A percentile compares a stretch with the other conserved stretches of the same genome.
Conservation (phyloP, 306 rosid species). For the Quercus cerris region DNA sequence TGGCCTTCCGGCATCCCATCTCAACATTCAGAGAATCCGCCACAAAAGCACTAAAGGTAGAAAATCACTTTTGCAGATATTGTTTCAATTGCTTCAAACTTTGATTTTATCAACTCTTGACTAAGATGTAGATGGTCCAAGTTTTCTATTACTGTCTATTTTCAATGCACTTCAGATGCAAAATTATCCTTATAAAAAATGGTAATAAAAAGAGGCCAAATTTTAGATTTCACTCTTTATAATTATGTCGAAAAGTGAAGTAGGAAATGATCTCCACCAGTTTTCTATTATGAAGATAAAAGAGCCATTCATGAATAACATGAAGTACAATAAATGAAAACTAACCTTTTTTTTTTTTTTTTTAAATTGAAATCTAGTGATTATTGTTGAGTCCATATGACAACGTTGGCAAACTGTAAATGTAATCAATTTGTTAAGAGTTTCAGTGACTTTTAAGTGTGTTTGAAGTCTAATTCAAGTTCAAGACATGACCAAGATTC, state of each 20-base stretch:
- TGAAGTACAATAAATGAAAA: too few relatives aligned
- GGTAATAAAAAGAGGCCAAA: background rate
- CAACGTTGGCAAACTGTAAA: too few relatives aligned
- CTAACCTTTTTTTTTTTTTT: too few relatives aligned
- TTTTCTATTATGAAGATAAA: background rate
- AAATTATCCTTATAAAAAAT: background rate
- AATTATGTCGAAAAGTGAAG: background rate
- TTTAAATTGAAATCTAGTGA: too few relatives aligned
- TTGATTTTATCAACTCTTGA: constrained; percentile 16
- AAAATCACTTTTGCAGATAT: constrained; percentile 46
- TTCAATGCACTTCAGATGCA: background rate
- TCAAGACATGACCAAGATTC: too few relatives aligned
- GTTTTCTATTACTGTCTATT: background rate
- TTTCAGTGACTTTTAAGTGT: too few relatives aligned
- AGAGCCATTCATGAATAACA: background rate
- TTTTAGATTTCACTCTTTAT: background rate
- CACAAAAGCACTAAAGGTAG: constrained; percentile 51
- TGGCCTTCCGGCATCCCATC: constrained; percentile 47
- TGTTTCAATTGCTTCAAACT: constrained; percentile 20
- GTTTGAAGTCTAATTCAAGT: too few relatives aligned
- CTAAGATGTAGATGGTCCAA: constrained; percentile 18
- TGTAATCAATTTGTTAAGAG: too few relatives aligned
- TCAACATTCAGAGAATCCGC: constrained; percentile 44
- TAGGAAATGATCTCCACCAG: background rate
- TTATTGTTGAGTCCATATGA: too few relatives aligned